Base-by-base conservation (phyloP, 345 rosid species). In the Toxicodendron radicans region DNA sequence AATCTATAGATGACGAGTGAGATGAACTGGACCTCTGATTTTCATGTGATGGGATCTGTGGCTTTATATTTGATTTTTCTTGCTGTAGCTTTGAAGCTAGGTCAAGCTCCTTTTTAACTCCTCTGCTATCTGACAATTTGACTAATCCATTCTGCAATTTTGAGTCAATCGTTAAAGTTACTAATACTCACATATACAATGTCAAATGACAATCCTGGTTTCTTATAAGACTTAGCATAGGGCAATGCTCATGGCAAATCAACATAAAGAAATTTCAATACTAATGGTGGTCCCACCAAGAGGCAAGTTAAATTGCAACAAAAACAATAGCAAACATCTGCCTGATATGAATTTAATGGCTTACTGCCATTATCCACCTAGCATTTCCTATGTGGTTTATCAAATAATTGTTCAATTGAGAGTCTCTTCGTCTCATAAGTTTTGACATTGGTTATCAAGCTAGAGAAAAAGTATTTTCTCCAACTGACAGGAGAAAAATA, bases 91-190 rank as follows among this genome's bases (percentile, higher is more conserved):
- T 75, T 56, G 88, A 78, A 74, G 72, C 68, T 24, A 72, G 48
- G 52, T 58, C 56, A 24, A 56, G 33, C 43, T 71, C 84, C 74
- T 63, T 64, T 53, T 73, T 79, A 68, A 24, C 77, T 76, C 76
- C 78, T 9, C 69, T 49, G 4, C 56, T 70, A 57, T 84, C 77
- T 13, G 51, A 64, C 56, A 58, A 52, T 53, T 70, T 58, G 58
- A 66, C 81, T 46, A 80, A 74, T 76, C 79, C 90, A 64, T 78
- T 90, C 97, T 94, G 92, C 77, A 83, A 80, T 51, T 70, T 66
- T 80, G 62, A 8, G 45, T 46, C 70, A 78, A 75, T 27, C 33
- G 53, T 64, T 70, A 16, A 76, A 74, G 41, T 64, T 43, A 70
- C 24, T 9, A 46, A n/a, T 24, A 66, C 24, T 5, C 3, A 8